phyloP scores from a whole-genome alignment of 371 early-diverging fungal genomes.

The Blakeslea trispora region DNA sequence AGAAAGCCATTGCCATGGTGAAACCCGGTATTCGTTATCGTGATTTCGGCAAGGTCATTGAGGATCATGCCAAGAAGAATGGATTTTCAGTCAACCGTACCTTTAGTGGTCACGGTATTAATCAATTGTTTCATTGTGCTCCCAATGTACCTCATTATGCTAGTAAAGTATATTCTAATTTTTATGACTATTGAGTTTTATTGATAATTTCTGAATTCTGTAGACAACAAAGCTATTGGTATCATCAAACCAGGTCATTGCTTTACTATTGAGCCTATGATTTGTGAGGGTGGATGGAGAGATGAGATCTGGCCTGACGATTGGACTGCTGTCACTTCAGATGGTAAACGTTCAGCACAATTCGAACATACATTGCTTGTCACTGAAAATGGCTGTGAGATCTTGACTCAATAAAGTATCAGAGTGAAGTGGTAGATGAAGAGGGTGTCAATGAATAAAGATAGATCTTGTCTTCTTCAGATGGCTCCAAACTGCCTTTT shows the following conservation, averaged over 20 bases:
- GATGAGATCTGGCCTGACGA: slow-evolving; percentile 80
- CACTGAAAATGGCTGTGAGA: slow-evolving; percentile 91
- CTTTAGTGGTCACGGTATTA: slow-evolving; percentile 95
- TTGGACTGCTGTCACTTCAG: slow-evolving; percentile 91
- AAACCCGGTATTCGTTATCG: slow-evolving; percentile 93
- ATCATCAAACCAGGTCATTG: slow-evolving; percentile 91
- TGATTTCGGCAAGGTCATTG: slow-evolving; percentile 91
- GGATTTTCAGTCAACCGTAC: slow-evolving; percentile 94
- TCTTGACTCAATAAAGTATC: slow-evolving; percentile 65
- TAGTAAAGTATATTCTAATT: slow-evolving; percentile 52
- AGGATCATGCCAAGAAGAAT: slow-evolving; percentile 79
- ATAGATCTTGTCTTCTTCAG: slow-evolving; percentile 7
- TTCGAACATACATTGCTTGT: slow-evolving; percentile 98
- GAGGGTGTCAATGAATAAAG: no score
- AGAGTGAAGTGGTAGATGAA: no score
- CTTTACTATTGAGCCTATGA: slow-evolving; percentile 99
- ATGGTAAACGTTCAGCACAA: slow-evolving; percentile 97
- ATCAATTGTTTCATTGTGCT: slow-evolving; percentile 85
- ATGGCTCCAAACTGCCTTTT: slow-evolving; percentile 12
- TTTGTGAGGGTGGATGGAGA: slow-evolving; percentile 79
- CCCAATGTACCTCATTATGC: slow-evolving; percentile 96
- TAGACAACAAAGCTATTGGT: slow-evolving; percentile 92
- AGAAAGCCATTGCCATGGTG: slow-evolving; percentile 85
- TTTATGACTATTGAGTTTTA: not conserved
- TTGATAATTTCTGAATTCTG: not conserved